These are phyloP conservation scores for Wickerhamomyces bovis DNA, from an alignment of 805 yeast species.

Conservation along the genomic window DNA sequence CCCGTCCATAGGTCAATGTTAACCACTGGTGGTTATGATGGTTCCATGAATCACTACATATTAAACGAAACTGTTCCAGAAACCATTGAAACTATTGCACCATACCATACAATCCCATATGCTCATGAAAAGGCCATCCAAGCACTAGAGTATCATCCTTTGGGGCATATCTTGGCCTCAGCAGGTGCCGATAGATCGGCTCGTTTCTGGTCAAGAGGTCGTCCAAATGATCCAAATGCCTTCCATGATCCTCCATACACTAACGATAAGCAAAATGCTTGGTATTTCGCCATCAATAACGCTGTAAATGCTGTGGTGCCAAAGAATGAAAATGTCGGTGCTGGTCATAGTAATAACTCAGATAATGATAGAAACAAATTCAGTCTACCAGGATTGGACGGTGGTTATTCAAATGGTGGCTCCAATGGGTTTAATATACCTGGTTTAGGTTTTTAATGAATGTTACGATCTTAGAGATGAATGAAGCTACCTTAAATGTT, in stretches of 20 bases:
- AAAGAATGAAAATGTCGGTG: slow-evolving; percentile 26
- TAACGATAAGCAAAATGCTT: slow-evolving; percentile 51
- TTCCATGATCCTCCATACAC: slow-evolving; percentile 80
- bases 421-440: slow-evolving; percentile 11
- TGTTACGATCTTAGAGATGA: not conserved
- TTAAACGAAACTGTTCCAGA: slow-evolving; percentile 40
- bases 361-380: slow-evolving; percentile 3
- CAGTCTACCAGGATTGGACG: slow-evolving; percentile 16
- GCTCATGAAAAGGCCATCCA: slow-evolving; percentile 95
- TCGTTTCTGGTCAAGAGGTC: slow-evolving; percentile 88
- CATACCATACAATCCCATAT: slow-evolving; percentile 66
- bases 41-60: slow-evolving; percentile 72
- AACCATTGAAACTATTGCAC: slow-evolving; percentile 32
- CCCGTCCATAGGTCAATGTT: slow-evolving; percentile 77
- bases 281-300: slow-evolving; percentile 42
- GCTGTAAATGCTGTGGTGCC: slow-evolving; percentile 29
- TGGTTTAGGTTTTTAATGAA: slow-evolving; percentile 11
- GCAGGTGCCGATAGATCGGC: slow-evolving; percentile 94
- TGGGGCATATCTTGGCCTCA: slow-evolving; percentile 85
- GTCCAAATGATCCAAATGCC: slow-evolving; percentile 83
- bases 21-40: slow-evolving; percentile 86
- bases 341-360: slow-evolving; percentile 1
- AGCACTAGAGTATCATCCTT: slow-evolving; percentile 85
- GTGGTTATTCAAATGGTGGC: slow-evolving; percentile 2
- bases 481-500: too few species aligned